Evolutionary conservation across 129 eudicot species (phyloP).

Genomic region (Sambucus nigra): DNA sequence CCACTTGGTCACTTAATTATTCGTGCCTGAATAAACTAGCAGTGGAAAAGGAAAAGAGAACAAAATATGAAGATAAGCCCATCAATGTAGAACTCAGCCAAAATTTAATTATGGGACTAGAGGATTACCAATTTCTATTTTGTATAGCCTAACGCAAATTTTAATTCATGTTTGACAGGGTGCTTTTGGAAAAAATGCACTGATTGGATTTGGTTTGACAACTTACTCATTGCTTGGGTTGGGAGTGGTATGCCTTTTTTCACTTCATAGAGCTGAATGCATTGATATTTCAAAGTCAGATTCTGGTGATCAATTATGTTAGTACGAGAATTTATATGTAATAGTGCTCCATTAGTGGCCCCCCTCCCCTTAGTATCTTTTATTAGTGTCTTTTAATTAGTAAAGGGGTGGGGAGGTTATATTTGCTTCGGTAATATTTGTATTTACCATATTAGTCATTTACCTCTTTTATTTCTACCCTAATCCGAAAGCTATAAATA

Average conservation of each 20-base stretch:
- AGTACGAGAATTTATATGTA: too few relatives aligned
- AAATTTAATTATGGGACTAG: not conserved
- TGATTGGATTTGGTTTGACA: constrained; percentile 68
- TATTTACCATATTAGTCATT: too few relatives aligned
- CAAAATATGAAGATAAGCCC: not conserved
- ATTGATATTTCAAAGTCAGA: not conserved
- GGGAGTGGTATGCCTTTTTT: constrained; percentile 68
- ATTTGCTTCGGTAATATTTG: too few relatives aligned
- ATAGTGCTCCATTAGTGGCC: too few relatives aligned
- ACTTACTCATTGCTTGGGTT: constrained; percentile 78
- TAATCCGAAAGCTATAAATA: too few relatives aligned
- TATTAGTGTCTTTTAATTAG: too few relatives aligned
- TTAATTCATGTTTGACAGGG: constrained; percentile 43
- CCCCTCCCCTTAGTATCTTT: too few relatives aligned
- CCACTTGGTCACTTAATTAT: not conserved
- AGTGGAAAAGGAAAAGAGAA: not conserved
- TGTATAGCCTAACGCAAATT: constrained; percentile 10
- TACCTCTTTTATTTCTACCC: too few relatives aligned
- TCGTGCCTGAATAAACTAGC: too few relatives aligned
- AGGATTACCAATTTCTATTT: not conserved
- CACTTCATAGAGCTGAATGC: not conserved
- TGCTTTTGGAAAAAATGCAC: constrained; percentile 78
- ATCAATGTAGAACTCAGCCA: too few relatives aligned
- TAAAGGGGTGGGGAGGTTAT: too few relatives aligned
- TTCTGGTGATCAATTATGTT: too few relatives aligned